Evolutionary conservation across 495 filamentous ascomycete genomes (phyloP), one percentile per base, ranked within the genome.

Genomic region (Xylaria cubensis): DNA sequence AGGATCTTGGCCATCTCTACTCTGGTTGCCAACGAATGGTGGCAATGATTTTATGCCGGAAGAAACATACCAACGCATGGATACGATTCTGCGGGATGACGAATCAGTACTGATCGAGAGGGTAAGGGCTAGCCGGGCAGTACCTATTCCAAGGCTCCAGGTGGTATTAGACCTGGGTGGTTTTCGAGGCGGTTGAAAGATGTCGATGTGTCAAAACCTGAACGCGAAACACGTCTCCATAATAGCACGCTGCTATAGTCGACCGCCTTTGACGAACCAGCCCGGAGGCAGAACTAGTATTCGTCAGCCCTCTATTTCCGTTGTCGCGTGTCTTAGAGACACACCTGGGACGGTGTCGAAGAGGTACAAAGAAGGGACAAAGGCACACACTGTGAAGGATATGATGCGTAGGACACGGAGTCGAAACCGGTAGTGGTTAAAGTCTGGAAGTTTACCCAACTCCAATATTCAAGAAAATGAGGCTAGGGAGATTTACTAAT

Each of bases 361-460:
- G 48, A 66, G 64, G 64, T 56, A 56, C 65, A 39, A 42, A 51
- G 26, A 56, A 21, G 65, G 17, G 51, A 67, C 34, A 56, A 67
- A 6, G 36, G 8, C 34, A 13, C 65, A 67, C 65, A 67, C 65
- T 67, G 65, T 67, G 65, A 42, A 34, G 26, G 65, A 36, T 3
- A 17, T 56, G 50, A 56, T 67, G 48, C 32, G n/a, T 51, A 39
- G 24, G 29, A 41, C 17, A 39, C 44, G 19, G 19, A 26, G 64
- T 51, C 26, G 46, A 34, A 61, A 61, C 56, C 29, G 32, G 15
- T 21, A n/a, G 56, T n/a, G n/a, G 56, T 61, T n/a, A 21, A 53
- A 39, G 26, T 66, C 32, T 50, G 64, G 64, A 13, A 66, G 46
- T 46, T 15, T 32, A 15, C 21, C 63, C 63, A 48, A 32, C 63